Evolutionary conservation across 805 yeast genomes (phyloP).

Genomic region (Sungouiella thailandica): DNA sequence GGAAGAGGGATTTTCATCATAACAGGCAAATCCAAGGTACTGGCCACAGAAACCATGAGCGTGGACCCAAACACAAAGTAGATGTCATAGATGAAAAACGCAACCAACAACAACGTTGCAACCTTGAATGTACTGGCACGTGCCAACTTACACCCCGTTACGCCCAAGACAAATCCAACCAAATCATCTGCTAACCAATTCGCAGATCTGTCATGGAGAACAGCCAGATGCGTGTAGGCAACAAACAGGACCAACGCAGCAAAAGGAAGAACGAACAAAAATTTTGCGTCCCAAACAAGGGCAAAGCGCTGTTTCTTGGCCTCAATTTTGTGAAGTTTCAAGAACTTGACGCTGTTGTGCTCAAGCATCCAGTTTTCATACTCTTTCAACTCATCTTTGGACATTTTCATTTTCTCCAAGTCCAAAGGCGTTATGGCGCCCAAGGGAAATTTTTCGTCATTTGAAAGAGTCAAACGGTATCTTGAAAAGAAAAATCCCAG

Average conservation of each 20-base stretch:
- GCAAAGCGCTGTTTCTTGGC: slow-evolving; percentile 22
- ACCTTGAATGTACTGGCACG: slow-evolving; percentile 42
- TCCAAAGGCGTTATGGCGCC: slow-evolving; percentile 28
- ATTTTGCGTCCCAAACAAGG: slow-evolving; percentile 20
- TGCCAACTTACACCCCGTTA: slow-evolving; percentile 36
- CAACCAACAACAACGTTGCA: slow-evolving; percentile 41
- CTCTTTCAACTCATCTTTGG: slow-evolving; percentile 4
- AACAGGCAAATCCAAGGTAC: slow-evolving; percentile 48
- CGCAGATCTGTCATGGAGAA: slow-evolving; percentile 4
- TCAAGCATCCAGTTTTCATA: slow-evolving; percentile 9
- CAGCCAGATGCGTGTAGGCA: slow-evolving; percentile 13
- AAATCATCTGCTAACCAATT: slow-evolving; percentile 48
- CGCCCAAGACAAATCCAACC: slow-evolving; percentile 37
- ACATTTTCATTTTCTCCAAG: slow-evolving; percentile 2
- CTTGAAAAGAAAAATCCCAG: slow-evolving; percentile 27
- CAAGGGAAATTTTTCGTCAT: slow-evolving; percentile 31
- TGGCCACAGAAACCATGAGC: slow-evolving; percentile 61
- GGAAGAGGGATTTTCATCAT: slow-evolving; percentile 41
- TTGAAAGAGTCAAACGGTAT: slow-evolving; percentile 37
- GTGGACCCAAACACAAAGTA: slow-evolving; percentile 62
- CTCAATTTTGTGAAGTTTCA: slow-evolving; percentile 19
- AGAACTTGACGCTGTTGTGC: slow-evolving; percentile 11
- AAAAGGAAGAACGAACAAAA: slow-evolving; percentile 12
- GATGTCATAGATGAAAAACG: slow-evolving; percentile 57
- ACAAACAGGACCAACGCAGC: slow-evolving; percentile 9